Evolutionary conservation across 1,139 yeast genomes (phyloP), one percentile per base, ranked within the genome.

Genomic region (Candida frijolesensis): DNA sequence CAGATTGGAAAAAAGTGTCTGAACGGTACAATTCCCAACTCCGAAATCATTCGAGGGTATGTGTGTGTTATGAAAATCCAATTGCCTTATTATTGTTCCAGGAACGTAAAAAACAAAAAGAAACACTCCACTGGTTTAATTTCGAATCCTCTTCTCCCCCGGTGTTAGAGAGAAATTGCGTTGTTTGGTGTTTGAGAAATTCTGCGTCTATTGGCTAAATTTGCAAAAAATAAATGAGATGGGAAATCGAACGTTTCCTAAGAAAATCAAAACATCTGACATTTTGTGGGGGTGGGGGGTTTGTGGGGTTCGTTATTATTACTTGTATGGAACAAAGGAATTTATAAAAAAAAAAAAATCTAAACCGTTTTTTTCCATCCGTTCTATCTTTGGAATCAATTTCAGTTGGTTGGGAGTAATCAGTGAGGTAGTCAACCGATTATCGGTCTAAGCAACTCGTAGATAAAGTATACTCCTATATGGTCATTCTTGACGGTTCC

Each of bases 251-350:
- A 38, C 42, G 42, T 38, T 38, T 38, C 30, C 22, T 22, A 9
- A 22, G 29, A 25, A 25, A 25, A 25, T 9, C n/a, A n/a, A 22
- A 38, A 38, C 42, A 38, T 22, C 42, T 38, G 42, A 38, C 42
- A 38, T 38, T 38, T 38, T 38, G 42, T 38, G 42, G 42, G 42
- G 42, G 42, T 38, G 42, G 42, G 42, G 42, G 42, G 42, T 38
- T 38, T 38, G 42, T 38, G 42, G 42, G 42, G 42, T 29, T 38
- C 42, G 12, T 38, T 8, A 15, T 16, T 35, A 18, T 35, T 35
- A 14, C 3, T 9, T 35, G 16, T 18, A 37, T 37, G 41, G 41
- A 37, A 37, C 41, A 37, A 37, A 37, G 41, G 41, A 37, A 16
- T 16, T 5, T 25, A 30, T 4, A 38, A 35, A 38, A 11, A 18